Percentiles rank a stretch among this genome's conserved stretches.
Conservation (phyloP, 2,329 filamentous ascomycete genomes). For the Aureobasidium sp. region DNA sequence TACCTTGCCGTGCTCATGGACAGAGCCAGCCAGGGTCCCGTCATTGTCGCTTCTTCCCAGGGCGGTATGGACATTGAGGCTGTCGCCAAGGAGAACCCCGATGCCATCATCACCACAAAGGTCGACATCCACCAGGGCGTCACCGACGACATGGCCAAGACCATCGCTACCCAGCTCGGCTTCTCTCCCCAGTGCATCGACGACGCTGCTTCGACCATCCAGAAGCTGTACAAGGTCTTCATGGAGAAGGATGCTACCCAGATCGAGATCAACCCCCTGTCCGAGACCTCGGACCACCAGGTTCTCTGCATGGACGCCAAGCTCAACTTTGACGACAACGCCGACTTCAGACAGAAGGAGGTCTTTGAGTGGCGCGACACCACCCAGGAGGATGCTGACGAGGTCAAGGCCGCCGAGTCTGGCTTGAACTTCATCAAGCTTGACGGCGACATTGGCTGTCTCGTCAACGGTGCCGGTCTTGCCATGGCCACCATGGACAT, state of each 20-base stretch:
- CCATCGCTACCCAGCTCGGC: conserved; percentile 84
- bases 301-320: conserved; percentile 99
- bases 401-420: conserved; percentile 90
- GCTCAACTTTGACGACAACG: conserved; percentile 97
- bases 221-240: conserved; percentile 99
- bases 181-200: conserved; percentile 98
- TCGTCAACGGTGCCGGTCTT: conserved; percentile 97
- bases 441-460: conserved; percentile 96
- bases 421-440: conserved; percentile 99
- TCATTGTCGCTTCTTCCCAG: conserved; percentile 96
- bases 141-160: conserved; percentile 86
- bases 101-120: conserved; percentile 88
- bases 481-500: conserved; percentile 99
- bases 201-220: conserved; percentile 90
- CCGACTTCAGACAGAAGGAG: conserved; percentile 96
- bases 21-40: conserved; percentile 78
- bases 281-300: conserved; percentile 96
- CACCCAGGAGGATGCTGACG: conserved; percentile 92
- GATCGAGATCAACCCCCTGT: conserved; percentile 99
- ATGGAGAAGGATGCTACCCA: conserved; percentile 97
- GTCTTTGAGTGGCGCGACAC: conserved; percentile 90
- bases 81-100: conserved; percentile 94
- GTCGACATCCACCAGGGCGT: conserved; percentile 93
- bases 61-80: conserved; percentile 99
- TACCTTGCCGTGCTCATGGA: conserved; percentile 99